Base-by-base conservation (phyloP, 2,329 filamentous ascomycete genomes). In the Bretziella fagacearum region DNA sequence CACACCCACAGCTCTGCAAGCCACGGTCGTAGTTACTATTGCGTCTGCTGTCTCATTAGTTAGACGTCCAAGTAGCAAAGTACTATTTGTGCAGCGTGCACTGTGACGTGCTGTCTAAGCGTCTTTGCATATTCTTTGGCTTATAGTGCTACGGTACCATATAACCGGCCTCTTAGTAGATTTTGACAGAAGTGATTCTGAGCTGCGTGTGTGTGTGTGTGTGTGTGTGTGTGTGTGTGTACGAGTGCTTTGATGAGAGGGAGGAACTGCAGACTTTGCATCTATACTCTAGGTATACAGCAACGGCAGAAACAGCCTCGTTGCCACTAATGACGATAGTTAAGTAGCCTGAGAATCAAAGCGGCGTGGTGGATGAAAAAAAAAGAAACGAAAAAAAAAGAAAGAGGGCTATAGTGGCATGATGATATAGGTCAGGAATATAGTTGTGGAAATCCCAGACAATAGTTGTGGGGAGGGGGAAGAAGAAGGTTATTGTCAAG, bases 401-500 rank as follows among this genome's bases (percentile, higher is more conserved):
- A 20, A 10, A 1, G 18, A 23, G 20, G 18, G 35, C 2, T 39
- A 20, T 39, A 39, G 7, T 10, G 13, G 15, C 7, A 39, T 39
- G 17, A 22, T 39, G 3, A 22, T 39, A 39, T 39, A 39, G 35
- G 15, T 17, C 35, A n/a, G n/a, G n/a, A n/a, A n/a, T 39, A 39
- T 39, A 39, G 15, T 13, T 11, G 8, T 10, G 11, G n/a, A 11
- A 5, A 39, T 23, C 35, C 35, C 23, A 10, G 35, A 22, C 17
- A 22, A 39, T 39, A 39, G 15, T 22, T 39, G 4, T 39, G 35
- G 35, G 23, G 23, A 5, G 15, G 35, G 5, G n/a, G n/a, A n/a
- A n/a, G n/a, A 17, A 39, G 35, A 39, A 39, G 35, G 35, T 39
- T 39, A 39, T 39, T 23, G 18, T 39, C 3, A 39, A 20, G n/a